Base-by-base conservation (phyloP, 2,329 filamentous ascomycete genomes). In the Colletotrichum tropicicola region DNA sequence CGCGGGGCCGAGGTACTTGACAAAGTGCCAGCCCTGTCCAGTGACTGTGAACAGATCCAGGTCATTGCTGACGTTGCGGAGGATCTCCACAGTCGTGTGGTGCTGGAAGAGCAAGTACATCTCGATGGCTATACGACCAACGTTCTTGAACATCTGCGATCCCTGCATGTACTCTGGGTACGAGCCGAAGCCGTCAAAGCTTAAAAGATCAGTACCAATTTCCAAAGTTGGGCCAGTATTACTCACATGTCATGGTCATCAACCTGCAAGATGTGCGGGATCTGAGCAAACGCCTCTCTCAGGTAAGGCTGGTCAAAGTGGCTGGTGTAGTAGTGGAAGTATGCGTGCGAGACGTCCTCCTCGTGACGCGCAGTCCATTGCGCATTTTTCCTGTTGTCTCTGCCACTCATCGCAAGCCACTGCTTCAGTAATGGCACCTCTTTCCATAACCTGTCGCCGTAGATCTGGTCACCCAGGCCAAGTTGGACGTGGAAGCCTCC, bases 41-140 rank as follows among this genome's bases (percentile, higher is more conserved):
- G 96, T 98, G 59, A 99, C 91, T 1, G 95, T 98, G 79, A 99
- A 99, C 6, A 99, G 87, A 72, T 99, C 96, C 49, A 90, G 86
- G 73, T 99, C 96, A 48, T 92, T 92, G 73, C 87, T 92, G 62
- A 97, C 91, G 71, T 97, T 95, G 55, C 94, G 92, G 61, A 99
- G 87, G 43, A 98, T 92, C 74, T 98, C 96, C 3, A 97, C 85
- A 0, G 95, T 98, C 0, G 96, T 98, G 77, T 99, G 96, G 74
- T 99, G 96, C 75, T 99, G 96, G 84, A 99, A 99, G 7, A 99
- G 87, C 35, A 99, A 85, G 75, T 98, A 99, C 94, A 98, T 98
- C 70, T 98, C 94, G 59, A 97, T 94, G 21, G 94, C 96, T 67
- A 99, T 91, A 37, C 96, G 89, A 23, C 96, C 96, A 73, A 98